Evolutionary conservation across 192 early-diverging fungal species (phyloP), one percentile per base, ranked within the genome.

Genomic region (Phycomyces blakesleeanus): DNA sequence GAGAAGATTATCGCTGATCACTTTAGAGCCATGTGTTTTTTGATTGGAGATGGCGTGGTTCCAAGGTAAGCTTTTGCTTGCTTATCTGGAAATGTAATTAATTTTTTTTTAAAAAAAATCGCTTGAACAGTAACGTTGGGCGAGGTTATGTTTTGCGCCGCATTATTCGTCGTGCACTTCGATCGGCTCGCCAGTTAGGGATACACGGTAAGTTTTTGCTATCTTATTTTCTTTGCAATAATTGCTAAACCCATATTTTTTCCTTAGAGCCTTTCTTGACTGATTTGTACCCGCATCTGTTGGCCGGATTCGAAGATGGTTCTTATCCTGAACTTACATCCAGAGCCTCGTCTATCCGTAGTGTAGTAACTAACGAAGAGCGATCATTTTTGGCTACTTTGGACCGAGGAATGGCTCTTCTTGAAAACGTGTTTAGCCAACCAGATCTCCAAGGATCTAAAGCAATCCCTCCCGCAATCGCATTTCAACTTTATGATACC

Each of bases 1-100:
- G 78, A 83, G 55, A 79, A 79, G 53, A 82, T 85, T 41, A 76
- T 85, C 47, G 83, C 81, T 1, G 83, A 85, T 57, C 83, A 85
- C 50, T 55, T 85, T 16, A 69, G 80, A 14, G 63, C 83, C 38
- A 79, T 81, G 77, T 74, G 77, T 21, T 85, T 82, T 27, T 59
- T 85, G 24, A 82, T 85, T 55, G 76, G 74, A 8, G 83, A 85
- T 29, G 83, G 83, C 8, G 81, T 85, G 3, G 82, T 81, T 38
- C 83, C 83, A 39, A 76, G 75, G 77, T 82, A 69, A 11, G 40
- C 44, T 24, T 1, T 29, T 29, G 7, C 7, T 34, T 2, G 29
- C 7, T 34, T 34, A 7, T 7, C 15, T 5, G 42, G 29, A 38
- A 8, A 9, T 5, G 18, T 26, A 15, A 55, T 22, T 0, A 16